These are phyloP conservation scores for Eimeria sp. DNA, from an alignment of 169 alveolate species.

Conservation along the genomic window DNA sequence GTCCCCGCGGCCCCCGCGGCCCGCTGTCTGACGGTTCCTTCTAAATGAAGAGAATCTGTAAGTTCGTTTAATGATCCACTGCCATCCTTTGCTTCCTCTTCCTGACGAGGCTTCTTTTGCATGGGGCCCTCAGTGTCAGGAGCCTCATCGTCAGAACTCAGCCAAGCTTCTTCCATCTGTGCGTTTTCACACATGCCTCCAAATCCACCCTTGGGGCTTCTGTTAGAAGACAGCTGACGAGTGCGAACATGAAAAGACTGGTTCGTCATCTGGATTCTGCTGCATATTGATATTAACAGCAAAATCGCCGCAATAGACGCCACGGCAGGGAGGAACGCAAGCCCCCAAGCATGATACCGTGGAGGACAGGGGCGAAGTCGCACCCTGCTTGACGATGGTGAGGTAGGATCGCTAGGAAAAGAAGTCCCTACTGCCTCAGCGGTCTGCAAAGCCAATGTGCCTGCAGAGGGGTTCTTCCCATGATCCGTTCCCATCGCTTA, in stretches of 20 bases:
- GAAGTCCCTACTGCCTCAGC: background rate
- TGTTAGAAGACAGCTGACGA: background rate
- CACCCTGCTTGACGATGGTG: background rate
- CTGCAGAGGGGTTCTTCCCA: background rate
- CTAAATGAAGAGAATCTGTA: background rate
- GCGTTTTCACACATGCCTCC: background rate
- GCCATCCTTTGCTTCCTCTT: background rate
- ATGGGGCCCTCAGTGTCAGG: background rate
- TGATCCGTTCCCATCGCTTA: background rate
- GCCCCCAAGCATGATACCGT: background rate
- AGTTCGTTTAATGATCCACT: background rate
- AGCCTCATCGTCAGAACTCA: background rate
- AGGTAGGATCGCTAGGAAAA: background rate
- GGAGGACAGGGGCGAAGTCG: background rate
- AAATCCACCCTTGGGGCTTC: background rate
- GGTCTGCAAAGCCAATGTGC: background rate
- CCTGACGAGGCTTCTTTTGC: background rate
- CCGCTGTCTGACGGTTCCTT: background rate
- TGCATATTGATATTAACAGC: background rate
- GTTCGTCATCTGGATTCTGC: background rate
- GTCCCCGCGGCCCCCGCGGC: no score
- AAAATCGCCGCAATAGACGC: slow-evolving; percentile 19
- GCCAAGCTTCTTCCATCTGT: background rate
- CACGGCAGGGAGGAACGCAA: background rate
- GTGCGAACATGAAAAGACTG: background rate